These are phyloP conservation scores for Dipteronia dyeriana DNA, from an alignment of 345 rosid genomes.

Conservation along the genomic window DNA sequence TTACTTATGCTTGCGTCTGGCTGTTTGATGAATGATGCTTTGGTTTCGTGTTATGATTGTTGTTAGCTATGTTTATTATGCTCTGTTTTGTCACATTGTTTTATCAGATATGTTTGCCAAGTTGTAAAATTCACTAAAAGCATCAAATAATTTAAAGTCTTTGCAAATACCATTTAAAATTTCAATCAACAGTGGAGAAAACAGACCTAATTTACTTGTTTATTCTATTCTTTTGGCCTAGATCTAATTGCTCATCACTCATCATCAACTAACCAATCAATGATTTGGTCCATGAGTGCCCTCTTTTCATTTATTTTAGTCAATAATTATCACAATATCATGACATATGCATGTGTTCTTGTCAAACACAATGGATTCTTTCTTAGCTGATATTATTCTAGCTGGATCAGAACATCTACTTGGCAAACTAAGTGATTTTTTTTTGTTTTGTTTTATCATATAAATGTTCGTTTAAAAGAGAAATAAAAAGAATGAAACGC, in stretches of 20 bases:
- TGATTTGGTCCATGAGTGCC: not conserved
- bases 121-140: not conserved
- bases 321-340: conserved; percentile 10
- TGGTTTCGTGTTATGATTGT: no score
- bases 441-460: no score
- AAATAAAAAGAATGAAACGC: no score
- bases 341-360: conserved; percentile 20
- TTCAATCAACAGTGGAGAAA: not conserved
- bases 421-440: conserved; percentile 32
- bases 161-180: not conserved
- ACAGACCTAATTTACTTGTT: not conserved
- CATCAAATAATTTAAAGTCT: not conserved
- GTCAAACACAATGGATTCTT: conserved; percentile 24
- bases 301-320: conserved; percentile 5
- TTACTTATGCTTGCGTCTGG: no score
- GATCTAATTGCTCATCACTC: conserved; percentile 1
- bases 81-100: conserved; percentile 12
- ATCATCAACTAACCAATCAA: conserved; percentile 19
- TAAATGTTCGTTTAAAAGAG: no score
- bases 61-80: not conserved
- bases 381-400: conserved; percentile 30
- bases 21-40: no score
- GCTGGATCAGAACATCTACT: conserved; percentile 22
- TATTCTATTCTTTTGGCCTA: not conserved
- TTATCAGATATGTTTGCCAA: not conserved